phyloP scores from a whole-genome alignment of 306 rosid genomes.

The Luffa acutangula region DNA sequence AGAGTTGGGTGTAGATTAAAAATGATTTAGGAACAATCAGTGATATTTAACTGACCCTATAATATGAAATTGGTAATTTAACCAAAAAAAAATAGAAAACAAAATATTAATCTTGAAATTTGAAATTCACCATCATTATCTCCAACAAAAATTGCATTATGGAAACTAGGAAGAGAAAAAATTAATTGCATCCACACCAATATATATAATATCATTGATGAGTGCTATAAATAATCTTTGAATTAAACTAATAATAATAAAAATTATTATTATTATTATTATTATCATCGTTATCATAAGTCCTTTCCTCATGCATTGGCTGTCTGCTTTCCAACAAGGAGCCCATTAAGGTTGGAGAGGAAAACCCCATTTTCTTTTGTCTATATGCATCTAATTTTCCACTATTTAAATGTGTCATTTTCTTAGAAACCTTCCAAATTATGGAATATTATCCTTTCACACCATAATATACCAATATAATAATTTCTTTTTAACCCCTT shows the following conservation, averaged over 20 bases:
- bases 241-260: background rate
- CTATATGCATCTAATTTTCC: background rate
- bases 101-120: background rate
- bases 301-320: background rate
- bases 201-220: background rate
- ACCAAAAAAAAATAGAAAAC: background rate
- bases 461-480: background rate
- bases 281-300: background rate
- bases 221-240: background rate
- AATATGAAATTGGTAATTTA: no score
- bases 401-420: background rate
- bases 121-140: background rate
- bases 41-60: no score
- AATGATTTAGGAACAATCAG: no score
- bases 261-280: background rate
- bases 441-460: background rate
- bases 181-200: background rate
- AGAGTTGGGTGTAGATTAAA: no score
- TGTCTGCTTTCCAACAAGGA: constrained; percentile 1
- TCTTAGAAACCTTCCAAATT: background rate
- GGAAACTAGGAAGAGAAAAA: background rate
- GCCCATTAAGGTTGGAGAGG: constrained; percentile 6
- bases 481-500: background rate
- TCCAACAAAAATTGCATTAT: background rate
- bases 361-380: background rate